A percentile compares a stretch with the other conserved stretches of the same genome.
These are phyloP conservation scores for Picocystis sp. DNA, from an alignment of 163 green algal species.

Conservation along the genomic window DNA sequence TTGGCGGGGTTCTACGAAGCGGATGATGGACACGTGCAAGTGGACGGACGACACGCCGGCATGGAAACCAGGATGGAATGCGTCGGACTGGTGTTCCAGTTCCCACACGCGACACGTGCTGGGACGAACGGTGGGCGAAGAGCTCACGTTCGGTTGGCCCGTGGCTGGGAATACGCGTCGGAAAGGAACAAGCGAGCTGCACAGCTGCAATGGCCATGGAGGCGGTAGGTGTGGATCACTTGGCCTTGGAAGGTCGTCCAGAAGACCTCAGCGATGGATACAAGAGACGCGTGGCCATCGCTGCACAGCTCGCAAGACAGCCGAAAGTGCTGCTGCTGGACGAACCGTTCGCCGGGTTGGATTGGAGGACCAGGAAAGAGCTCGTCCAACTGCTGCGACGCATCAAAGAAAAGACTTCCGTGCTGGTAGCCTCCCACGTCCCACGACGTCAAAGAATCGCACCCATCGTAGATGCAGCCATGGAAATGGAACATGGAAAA, in stretches of 20 bases:
- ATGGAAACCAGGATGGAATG: slow-evolving; percentile 5
- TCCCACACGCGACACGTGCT: slow-evolving; percentile 90
- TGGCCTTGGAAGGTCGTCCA: slow-evolving; percentile 39
- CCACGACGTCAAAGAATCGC: too few relatives aligned
- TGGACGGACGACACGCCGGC: not conserved
- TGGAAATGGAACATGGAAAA: too few relatives aligned
- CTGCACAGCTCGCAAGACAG: slow-evolving; percentile 60
- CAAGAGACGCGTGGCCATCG: slow-evolving; percentile 78
- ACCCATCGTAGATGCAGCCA: too few relatives aligned
- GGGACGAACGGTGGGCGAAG: slow-evolving; percentile 38
- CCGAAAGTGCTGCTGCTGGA: slow-evolving; percentile 74
- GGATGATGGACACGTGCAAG: slow-evolving; percentile 19
- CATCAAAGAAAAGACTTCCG: slow-evolving; percentile 59
- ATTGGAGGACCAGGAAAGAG: slow-evolving; percentile 56
- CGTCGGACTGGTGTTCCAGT: slow-evolving; percentile 81
- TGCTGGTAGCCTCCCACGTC: slow-evolving; percentile 43
- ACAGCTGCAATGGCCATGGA: slow-evolving; percentile 30
- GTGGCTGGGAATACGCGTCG: slow-evolving; percentile 14
- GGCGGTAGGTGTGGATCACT: slow-evolving; percentile 37
- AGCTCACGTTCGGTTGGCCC: slow-evolving; percentile 75
- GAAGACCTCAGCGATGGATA: slow-evolving; percentile 63
- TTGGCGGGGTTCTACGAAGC: slow-evolving; percentile 43
- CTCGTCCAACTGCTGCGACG: slow-evolving; percentile 21
- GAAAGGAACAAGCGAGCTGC: slow-evolving; percentile 27
- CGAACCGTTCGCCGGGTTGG: slow-evolving; percentile 79